A percentile compares a stretch with the other conserved stretches of the same genome.
Conservation (phyloP, 345 rosid species). For the Gossypioides kirkii region DNA sequence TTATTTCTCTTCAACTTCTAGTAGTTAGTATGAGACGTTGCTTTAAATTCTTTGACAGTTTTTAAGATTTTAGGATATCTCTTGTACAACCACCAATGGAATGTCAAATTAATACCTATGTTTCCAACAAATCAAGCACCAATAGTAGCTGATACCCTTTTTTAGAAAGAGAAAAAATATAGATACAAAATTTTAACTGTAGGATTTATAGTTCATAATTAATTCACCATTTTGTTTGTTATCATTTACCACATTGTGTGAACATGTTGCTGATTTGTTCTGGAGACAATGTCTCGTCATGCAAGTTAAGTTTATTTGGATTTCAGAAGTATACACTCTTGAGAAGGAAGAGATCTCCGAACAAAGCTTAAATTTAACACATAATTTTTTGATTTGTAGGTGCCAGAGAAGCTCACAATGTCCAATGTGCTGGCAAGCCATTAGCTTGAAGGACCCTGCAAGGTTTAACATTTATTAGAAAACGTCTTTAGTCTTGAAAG, state of each 20-base stretch:
- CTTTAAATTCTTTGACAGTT: background rate
- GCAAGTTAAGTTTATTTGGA: background rate
- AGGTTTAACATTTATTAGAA: conserved; percentile 32
- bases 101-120: background rate
- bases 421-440: conserved; percentile 75
- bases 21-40: background rate
- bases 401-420: conserved; percentile 79
- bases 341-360: background rate
- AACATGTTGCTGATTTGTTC: background rate
- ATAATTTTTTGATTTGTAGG: conserved; percentile 30
- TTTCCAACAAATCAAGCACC: background rate
- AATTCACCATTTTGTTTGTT: background rate
- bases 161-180: background rate
- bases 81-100: background rate
- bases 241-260: background rate
- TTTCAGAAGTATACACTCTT: background rate
- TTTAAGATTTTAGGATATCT: background rate
- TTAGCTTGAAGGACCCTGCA: conserved; percentile 54
- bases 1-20: background rate
- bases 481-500: background rate
- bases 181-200: too few relatives aligned
- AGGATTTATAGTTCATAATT: background rate
- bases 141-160: background rate
- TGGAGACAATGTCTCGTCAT: background rate
- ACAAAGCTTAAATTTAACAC: background rate